Base-by-base conservation (phyloP, 805 yeast species). In the Pachysolen tannophilus region DNA sequence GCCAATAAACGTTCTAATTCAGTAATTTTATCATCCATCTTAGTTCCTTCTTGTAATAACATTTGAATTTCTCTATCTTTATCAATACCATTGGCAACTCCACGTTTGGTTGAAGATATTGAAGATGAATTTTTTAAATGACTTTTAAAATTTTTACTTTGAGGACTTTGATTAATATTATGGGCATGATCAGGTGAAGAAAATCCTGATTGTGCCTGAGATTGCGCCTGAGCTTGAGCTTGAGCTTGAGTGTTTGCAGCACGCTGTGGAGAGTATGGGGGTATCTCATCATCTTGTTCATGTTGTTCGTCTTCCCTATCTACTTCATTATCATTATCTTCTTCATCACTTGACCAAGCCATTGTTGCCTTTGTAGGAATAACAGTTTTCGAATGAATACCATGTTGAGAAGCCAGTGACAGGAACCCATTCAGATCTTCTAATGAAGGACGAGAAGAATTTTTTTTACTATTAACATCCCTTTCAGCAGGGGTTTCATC, bases 291-390 rank as follows among this genome's bases (percentile, higher is more conserved):
- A 5, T 14, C 8, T 14, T 23, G 26, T 23, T 23, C 13, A 5
- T 4, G 26, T 8, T 23, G 26, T 11, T 14, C 13, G n/a, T n/a
- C n/a, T n/a, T n/a, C n/a, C 13, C 26, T 11, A 11, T 30, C 33
- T 8, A 42, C 40, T 18, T 35, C 53, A 1, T 50, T 58, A 7
- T 56, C 68, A 1, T 65, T 72, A 3, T 74, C 84, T 32, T 80
- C 92, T 42, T 82, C 94, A 44, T 82, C 94, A 35, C 87, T 81
- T 11, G 90, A 81, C 87, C 95, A 92, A 3, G 88, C 78, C 52
- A 90, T 66, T 28, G 80, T 75, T 1, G 95, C 84, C 53, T 82
- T 85, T 19, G 81, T 72, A 0, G 97, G 96, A n/a, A 82, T 75
- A 4, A 90, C 79, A 4, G 80, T 75, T 5, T 82, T 71, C 9